Percentiles rank a stretch among this genome's conserved stretches.
Conservation (phyloP, 352 stramenopile species). For the Phytopythium oedochilum region DNA sequence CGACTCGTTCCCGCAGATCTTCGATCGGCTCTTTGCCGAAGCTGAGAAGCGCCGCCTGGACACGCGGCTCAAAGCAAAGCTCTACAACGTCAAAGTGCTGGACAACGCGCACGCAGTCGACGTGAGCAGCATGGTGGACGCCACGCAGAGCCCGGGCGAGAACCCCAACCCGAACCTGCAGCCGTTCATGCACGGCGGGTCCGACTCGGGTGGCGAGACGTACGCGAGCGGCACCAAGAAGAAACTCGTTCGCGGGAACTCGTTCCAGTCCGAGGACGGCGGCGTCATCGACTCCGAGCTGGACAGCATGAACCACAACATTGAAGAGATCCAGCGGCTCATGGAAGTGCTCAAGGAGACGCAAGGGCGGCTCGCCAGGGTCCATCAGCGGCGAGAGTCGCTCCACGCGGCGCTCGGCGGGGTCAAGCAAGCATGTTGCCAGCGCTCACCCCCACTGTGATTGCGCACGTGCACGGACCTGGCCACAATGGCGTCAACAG, state of each 20-base stretch:
- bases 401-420: slow-evolving; percentile 32
- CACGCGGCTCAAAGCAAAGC: slow-evolving; percentile 34
- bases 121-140: slow-evolving; percentile 46
- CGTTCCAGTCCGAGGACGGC: slow-evolving; percentile 37
- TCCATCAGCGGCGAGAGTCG: slow-evolving; percentile 35
- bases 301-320: slow-evolving; percentile 38
- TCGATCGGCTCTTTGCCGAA: slow-evolving; percentile 51
- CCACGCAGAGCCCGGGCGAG: slow-evolving; percentile 10
- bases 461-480: not conserved
- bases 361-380: slow-evolving; percentile 30
- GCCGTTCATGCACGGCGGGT: slow-evolving; percentile 31
- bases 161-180: slow-evolving; percentile 20
- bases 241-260: slow-evolving; percentile 27
- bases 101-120: slow-evolving; percentile 59
- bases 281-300: slow-evolving; percentile 37
- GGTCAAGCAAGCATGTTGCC: slow-evolving; percentile 2
- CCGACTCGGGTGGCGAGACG: slow-evolving; percentile 9
- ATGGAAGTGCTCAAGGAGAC: slow-evolving; percentile 30
- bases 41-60: slow-evolving; percentile 44
- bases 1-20: slow-evolving; percentile 50
- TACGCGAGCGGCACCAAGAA: slow-evolving; percentile 6
- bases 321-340: slow-evolving; percentile 38
- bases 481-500: not conserved
- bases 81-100: slow-evolving; percentile 64
- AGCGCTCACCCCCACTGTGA: not conserved